Conservation (phyloP, 208 protist species). For the Leishmania major region DNA sequence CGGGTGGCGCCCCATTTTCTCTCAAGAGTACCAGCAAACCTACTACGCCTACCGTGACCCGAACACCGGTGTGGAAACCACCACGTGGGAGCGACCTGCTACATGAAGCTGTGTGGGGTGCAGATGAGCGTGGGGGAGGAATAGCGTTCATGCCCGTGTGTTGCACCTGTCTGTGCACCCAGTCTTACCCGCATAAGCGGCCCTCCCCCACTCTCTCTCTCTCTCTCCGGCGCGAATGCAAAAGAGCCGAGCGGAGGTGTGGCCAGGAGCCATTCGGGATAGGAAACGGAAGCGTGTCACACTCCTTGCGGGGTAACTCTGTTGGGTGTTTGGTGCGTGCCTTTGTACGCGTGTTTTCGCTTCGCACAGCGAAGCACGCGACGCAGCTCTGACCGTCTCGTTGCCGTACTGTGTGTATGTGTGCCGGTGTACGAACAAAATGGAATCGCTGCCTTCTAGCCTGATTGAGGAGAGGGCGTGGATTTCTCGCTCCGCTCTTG, state of each 20-base stretch:
- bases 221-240: background rate
- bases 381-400: background rate
- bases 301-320: background rate
- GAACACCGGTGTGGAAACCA: slow-evolving; percentile 52
- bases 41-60: slow-evolving; percentile 79
- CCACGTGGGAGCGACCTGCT: slow-evolving; percentile 59
- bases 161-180: background rate
- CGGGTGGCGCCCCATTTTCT: slow-evolving; percentile 71
- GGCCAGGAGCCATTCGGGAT: background rate
- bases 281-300: background rate
- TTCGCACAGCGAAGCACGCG: background rate
- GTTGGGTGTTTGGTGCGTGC: background rate
- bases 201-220: background rate
- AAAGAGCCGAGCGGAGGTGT: background rate
- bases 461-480: background rate
- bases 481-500: background rate
- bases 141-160: background rate
- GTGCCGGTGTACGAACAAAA: background rate
- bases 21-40: slow-evolving; percentile 60
- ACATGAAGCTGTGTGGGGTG: background rate
- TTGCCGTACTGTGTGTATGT: background rate
- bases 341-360: background rate
- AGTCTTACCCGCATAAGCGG: background rate
- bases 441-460: background rate
- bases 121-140: background rate